phyloP scores from a whole-genome alignment of 2,329 filamentous ascomycete species.

The Epichloe brachyelytri region DNA sequence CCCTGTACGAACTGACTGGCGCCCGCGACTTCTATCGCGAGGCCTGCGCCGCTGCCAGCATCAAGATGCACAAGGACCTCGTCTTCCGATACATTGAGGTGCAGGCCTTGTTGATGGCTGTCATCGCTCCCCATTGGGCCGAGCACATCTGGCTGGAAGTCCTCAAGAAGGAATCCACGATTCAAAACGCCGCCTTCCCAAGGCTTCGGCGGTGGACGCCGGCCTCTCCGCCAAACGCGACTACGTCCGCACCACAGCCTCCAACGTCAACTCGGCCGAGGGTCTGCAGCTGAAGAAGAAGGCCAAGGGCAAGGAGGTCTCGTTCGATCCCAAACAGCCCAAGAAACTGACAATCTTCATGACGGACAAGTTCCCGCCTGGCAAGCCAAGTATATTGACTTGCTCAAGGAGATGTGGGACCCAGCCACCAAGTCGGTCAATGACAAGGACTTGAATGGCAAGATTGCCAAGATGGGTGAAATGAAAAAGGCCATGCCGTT shows the following conservation, averaged over 20 bases:
- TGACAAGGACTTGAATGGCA: constrained; percentile 67
- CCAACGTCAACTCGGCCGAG: constrained; percentile 71
- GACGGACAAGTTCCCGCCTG: constrained; percentile 67
- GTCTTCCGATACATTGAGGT: constrained; percentile 72
- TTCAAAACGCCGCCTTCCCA: constrained; percentile 56
- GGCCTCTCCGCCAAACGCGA: constrained; percentile 64
- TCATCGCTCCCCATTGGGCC: constrained; percentile 84
- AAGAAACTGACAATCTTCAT: constrained; percentile 85
- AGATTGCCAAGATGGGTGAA: constrained; percentile 71
- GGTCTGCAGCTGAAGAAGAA: constrained; percentile 75
- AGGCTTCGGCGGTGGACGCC: constrained; percentile 50
- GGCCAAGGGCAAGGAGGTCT: constrained; percentile 76
- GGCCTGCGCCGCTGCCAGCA: constrained; percentile 58
- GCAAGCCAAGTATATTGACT: constrained; percentile 82
- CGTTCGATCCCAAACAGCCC: constrained; percentile 80
- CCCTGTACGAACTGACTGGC: constrained; percentile 80
- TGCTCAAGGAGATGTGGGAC: constrained; percentile 61
- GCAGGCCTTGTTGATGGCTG: constrained; percentile 69
- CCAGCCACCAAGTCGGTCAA: constrained; percentile 48
- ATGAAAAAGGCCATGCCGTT: constrained; percentile 99
- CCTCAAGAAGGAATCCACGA: constrained; percentile 58
- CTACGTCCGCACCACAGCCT: constrained; percentile 65
- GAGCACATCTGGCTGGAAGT: constrained; percentile 93
- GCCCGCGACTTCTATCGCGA: constrained; percentile 88
- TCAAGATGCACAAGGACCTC: constrained; percentile 77